Evolutionary conservation across 2,329 filamentous ascomycete species (phyloP), one percentile per base, ranked within the genome.

Genomic region (Bipolaris sorokiniana): DNA sequence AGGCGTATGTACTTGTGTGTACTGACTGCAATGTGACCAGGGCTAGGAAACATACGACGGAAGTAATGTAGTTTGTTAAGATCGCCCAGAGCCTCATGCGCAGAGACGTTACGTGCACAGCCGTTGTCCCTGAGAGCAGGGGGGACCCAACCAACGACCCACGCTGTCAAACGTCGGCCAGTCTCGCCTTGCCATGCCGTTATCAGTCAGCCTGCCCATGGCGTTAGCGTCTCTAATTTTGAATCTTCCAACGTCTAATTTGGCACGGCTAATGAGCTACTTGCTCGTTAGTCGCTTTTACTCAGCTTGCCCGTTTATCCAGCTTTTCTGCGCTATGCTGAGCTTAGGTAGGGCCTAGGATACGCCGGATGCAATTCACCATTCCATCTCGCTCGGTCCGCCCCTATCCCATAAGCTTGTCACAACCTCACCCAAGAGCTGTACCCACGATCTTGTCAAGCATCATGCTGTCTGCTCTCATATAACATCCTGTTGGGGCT

Each of bases 191-290:
- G 20, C 33, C 9, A 36, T 7, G 16, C 33, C 22, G 46, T 37
- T 37, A 48, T 48, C 46, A 48, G 13, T 48, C 46, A 38, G 20
- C 18, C n/a, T 15, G 26, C 6, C 18, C 2, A 23, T 20, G 11
- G 11, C 7, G 11, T 33, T 48, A 48, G 46, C 20, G 46, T 7
- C 46, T 16, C 46, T 48, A 37, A 48, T 37, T 48, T 37, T 48
- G 46, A 26, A 15, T 26, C 22, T 48, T 3, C 20, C 26, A 20
- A 10, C 23, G 18, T 38, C 46, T 22, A 23, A 48, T 38, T 18
- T 23, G 15, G 20, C 31, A 5, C 15, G 46, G 33, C 33, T n/a
- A 9, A 48, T 6, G 31, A 34, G 28, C 28, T 7, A 5, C 5
- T 20, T 9, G 9, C 5, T 11, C 20, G 7, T 20, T 36, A 37